Evolutionary conservation across 768 basidiomycete species (phyloP).

Genomic region (Termitomyces sp.): DNA sequence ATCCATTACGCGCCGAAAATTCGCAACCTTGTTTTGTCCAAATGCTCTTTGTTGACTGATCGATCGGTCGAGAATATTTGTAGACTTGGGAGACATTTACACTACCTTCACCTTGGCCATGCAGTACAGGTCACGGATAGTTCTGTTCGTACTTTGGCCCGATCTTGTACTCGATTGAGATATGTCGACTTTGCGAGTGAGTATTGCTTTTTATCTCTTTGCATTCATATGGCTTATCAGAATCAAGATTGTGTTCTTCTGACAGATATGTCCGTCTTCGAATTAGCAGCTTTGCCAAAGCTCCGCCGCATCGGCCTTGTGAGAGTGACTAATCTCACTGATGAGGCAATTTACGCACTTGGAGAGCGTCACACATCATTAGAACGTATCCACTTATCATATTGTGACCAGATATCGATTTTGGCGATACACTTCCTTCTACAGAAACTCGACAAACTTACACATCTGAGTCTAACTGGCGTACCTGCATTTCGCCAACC

Average conservation of each 20-base stretch:
- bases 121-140: constrained; percentile 85
- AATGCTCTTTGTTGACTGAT: constrained; percentile 78
- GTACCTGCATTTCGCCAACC: constrained; percentile 83
- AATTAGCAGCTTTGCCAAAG: constrained; percentile 82
- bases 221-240: constrained; percentile 11
- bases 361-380: constrained; percentile 81
- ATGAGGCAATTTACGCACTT: constrained; percentile 87
- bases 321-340: constrained; percentile 87
- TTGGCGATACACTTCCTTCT: constrained; percentile 88
- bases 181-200: constrained; percentile 96
- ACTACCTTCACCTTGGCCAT: constrained; percentile 95
- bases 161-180: constrained; percentile 82
- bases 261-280: constrained; percentile 93
- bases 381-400: constrained; percentile 95
- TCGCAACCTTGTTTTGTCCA: constrained; percentile 82
- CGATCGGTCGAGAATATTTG: constrained; percentile 79
- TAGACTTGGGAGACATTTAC: constrained; percentile 84
- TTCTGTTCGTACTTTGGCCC: constrained; percentile 77
- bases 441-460: constrained; percentile 83
- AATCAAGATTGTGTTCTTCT: constrained; percentile 72
- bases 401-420: constrained; percentile 93
- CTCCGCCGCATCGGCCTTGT: constrained; percentile 94
- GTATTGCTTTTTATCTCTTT: constrained; percentile 24
- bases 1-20: constrained; percentile 78
- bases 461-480: constrained; percentile 97